These are phyloP conservation scores for Lasiodiplodia citricola DNA, from an alignment of 2,329 filamentous ascomycete species.

Conservation along the genomic window DNA sequence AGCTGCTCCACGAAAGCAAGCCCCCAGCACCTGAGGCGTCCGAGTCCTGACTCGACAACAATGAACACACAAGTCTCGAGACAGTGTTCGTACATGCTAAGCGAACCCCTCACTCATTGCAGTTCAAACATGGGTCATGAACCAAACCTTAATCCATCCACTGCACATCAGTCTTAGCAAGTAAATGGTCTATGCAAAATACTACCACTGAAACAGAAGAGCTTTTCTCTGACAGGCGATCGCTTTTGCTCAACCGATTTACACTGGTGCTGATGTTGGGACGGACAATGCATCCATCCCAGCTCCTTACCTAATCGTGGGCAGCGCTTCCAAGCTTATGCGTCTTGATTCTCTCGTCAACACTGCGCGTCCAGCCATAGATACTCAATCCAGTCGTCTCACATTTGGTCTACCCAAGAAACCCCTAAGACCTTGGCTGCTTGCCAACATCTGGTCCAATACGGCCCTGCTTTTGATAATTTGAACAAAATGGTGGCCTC, in stretches of 20 bases:
- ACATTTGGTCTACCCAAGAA: conserved; percentile 33
- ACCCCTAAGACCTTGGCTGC: conserved; percentile 58
- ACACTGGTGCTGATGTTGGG: conserved; percentile 59
- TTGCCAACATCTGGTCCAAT: conserved; percentile 72
- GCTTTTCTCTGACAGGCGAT: conserved; percentile 36
- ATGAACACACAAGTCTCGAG: neutral
- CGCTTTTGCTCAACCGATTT: conserved; percentile 60
- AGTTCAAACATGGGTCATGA: neutral
- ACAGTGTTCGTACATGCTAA: neutral
- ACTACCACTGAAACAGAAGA: neutral
- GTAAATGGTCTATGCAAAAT: neutral
- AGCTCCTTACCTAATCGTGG: neutral
- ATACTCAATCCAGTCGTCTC: neutral
- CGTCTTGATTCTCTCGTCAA: neutral
- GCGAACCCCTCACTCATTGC: neutral
- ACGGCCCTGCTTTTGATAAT: conserved; percentile 58
- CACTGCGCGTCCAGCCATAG: too few relatives aligned
- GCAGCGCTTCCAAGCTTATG: neutral
- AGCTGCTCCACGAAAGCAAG: conserved; percentile 3
- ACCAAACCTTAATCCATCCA: neutral
- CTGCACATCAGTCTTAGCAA: too few relatives aligned
- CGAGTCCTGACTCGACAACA: conserved; percentile 11
- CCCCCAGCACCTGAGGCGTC: conserved; percentile 4
- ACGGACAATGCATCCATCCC: conserved; percentile 35
- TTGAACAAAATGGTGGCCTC: conserved; percentile 63